Evolutionary conservation across 306 rosid genomes (phyloP).

Genomic region (Lathyrus tuberosus): DNA sequence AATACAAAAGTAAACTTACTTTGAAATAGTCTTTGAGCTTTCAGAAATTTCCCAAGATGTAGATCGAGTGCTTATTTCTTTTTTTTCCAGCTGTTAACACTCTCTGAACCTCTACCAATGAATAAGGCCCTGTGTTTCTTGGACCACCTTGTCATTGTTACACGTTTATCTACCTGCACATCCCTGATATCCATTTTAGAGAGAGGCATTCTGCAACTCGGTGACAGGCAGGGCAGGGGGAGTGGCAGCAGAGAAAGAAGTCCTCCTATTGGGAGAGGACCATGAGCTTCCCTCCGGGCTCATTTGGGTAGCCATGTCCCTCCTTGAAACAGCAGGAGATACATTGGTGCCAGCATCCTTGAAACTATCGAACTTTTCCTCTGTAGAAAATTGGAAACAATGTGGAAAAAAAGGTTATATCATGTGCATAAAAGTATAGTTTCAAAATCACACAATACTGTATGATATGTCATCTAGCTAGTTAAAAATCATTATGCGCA

Average conservation of each 20-base stretch:
- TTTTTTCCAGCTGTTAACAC: too few relatives aligned
- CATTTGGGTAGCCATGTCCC: constrained; percentile 99
- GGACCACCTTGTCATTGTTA: constrained; percentile 93
- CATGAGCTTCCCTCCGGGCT: constrained; percentile 82
- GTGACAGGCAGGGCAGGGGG: constrained; percentile 56
- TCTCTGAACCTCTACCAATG: constrained; percentile 73
- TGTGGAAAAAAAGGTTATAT: constrained; percentile 18
- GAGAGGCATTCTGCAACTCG: constrained; percentile 57
- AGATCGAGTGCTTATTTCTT: too few relatives aligned
- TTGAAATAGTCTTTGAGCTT: too few relatives aligned
- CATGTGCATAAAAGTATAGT: constrained; percentile 32
- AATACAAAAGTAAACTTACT: too few relatives aligned
- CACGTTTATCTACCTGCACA: constrained; percentile 93
- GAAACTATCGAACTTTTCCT: constrained; percentile 60
- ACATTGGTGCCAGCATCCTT: constrained; percentile 75
- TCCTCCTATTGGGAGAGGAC: constrained; percentile 69
- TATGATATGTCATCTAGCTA: not conserved
- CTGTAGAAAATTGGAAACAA: constrained; percentile 43
- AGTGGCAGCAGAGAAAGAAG: constrained; percentile 60
- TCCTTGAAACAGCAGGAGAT: constrained; percentile 76
- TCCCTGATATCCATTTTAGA: constrained; percentile 84
- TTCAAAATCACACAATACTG: too few relatives aligned
- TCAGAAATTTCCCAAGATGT: too few relatives aligned
- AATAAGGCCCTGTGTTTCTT: constrained; percentile 77
- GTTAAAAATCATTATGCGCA: constrained; percentile 21